Percentiles rank a stretch among this genome's conserved stretches.
phyloP scores from a whole-genome alignment of 225 moss, liverwort and hornwort species.

The Marchantia paleacea region DNA sequence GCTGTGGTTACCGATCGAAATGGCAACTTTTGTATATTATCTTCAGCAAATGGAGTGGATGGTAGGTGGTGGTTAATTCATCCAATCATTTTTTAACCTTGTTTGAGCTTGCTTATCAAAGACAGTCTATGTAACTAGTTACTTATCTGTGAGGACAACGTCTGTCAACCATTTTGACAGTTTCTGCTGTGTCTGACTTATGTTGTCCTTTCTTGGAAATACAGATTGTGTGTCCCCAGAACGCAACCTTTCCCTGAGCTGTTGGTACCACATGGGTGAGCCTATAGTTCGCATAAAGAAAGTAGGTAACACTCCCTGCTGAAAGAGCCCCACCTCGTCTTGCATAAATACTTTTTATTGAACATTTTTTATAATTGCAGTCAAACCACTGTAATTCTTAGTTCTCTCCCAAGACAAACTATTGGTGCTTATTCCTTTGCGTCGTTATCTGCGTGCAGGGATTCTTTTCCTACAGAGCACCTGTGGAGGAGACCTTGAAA shows the following conservation, averaged over 20 bases:
- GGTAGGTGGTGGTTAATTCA: constrained; percentile 37
- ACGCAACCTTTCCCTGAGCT: constrained; percentile 71
- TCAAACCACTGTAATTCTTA: too few relatives aligned
- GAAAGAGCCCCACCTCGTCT: background rate
- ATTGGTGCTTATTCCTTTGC: background rate
- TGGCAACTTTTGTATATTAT: constrained; percentile 80
- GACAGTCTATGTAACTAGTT: background rate
- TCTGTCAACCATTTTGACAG: background rate
- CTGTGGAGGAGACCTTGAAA: constrained; percentile 64
- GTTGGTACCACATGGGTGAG: constrained; percentile 96
- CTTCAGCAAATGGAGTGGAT: constrained; percentile 61
- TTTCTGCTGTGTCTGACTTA: background rate
- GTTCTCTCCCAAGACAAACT: too few relatives aligned
- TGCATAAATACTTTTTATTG: too few relatives aligned
- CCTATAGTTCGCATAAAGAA: constrained; percentile 77
- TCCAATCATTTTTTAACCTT: background rate
- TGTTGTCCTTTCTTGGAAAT: background rate
- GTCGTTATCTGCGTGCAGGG: constrained; percentile 48
- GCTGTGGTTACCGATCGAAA: constrained; percentile 75
- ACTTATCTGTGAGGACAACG: background rate
- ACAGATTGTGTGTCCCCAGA: constrained; percentile 84
- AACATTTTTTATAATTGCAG: too few relatives aligned
- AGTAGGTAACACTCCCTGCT: constrained; percentile 35
- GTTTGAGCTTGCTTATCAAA: background rate
- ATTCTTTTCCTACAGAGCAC: constrained; percentile 82